phyloP scores from a whole-genome alignment of 108 stramenopile species.

The Discostella stelligeroides region DNA sequence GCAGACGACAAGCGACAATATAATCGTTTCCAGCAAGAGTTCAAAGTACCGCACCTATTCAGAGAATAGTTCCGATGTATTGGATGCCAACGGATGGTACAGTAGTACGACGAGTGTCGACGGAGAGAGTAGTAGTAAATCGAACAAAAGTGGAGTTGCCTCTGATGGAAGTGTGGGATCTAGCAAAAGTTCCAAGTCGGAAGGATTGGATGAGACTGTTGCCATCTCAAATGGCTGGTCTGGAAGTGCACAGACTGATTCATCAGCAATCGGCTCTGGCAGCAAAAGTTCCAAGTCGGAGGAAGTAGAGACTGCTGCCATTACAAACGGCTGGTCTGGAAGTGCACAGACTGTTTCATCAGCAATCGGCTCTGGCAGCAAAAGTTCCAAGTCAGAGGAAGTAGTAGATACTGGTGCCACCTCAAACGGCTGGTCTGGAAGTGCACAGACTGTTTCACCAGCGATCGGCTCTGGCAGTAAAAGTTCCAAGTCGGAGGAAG shows the following conservation, averaged over 20 bases:
- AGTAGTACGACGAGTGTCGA: neutral
- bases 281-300: no score
- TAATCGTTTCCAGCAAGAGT: neutral
- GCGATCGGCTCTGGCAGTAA: neutral
- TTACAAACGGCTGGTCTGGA: no score
- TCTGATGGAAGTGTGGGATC: neutral
- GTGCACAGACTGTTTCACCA: no score
- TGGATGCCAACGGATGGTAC: neutral
- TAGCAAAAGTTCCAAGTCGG: slow-evolving; percentile 3
- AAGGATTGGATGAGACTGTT: neutral
- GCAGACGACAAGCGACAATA: no score
- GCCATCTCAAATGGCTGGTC: no score
- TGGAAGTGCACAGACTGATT: no score
- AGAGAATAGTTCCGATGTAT: neutral
- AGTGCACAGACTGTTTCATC: no score
- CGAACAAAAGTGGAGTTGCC: neutral
- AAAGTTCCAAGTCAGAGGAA: no score
- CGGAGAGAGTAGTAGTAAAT: neutral
- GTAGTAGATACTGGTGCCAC: no score
- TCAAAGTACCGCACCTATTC: neutral
- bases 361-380: no score
- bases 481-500: neutral
- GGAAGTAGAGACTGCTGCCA: no score
- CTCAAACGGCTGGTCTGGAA: neutral
- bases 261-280: no score